These are phyloP conservation scores for Ganoderma resinaceum DNA, from an alignment of 1,284 basidiomycete genomes.

Conservation along the genomic window DNA sequence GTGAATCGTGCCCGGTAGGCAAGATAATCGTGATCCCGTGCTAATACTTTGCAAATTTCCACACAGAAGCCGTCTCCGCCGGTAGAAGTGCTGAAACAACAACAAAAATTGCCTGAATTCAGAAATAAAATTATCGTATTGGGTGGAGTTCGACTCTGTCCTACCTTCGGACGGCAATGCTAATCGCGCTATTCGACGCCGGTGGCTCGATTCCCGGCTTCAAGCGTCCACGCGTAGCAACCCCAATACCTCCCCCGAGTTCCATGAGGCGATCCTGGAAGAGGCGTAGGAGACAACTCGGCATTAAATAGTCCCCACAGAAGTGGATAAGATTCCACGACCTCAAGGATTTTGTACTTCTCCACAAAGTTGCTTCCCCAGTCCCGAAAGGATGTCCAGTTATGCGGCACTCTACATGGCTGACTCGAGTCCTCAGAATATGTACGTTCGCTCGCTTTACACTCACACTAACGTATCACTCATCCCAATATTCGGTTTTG, in stretches of 20 bases:
- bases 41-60: neutral
- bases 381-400: neutral
- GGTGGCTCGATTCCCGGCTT: neutral
- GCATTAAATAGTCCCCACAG: neutral
- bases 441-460: neutral
- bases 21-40: neutral
- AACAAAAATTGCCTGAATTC: neutral
- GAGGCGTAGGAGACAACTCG: neutral
- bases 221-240: neutral
- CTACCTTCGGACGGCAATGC: neutral
- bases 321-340: neutral
- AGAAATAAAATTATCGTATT: neutral
- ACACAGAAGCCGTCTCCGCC: neutral
- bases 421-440: neutral
- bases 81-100: neutral
- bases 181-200: neutral
- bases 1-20: neutral
- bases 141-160: neutral
- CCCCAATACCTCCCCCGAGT: neutral
- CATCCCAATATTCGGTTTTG: neutral
- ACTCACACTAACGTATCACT: no score
- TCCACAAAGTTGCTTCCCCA: neutral
- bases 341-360: neutral
- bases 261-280: neutral
- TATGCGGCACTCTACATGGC: neutral